Conservation (phyloP, 139 green algal species). For the Klebsormidium nitens region DNA sequence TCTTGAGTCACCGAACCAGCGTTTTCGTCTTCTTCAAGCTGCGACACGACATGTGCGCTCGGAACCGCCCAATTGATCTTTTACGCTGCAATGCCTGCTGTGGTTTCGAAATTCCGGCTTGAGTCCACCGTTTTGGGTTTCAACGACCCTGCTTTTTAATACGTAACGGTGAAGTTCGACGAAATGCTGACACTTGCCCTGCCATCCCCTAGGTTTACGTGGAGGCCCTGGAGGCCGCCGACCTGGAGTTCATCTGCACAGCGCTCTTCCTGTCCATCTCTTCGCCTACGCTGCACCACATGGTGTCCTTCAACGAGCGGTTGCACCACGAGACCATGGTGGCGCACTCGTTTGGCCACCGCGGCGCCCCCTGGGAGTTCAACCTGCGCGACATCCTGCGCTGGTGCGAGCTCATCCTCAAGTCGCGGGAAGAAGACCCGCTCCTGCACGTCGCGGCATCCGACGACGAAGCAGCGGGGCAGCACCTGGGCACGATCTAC, state of each 20-base stretch:
- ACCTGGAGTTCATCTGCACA: conserved; percentile 72
- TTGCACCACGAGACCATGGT: conserved; percentile 58
- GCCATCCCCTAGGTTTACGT: conserved; percentile 78
- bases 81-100: too few relatives aligned
- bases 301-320: conserved; percentile 69
- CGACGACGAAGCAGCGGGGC: too few relatives aligned
- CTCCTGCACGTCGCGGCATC: too few relatives aligned
- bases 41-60: too few relatives aligned
- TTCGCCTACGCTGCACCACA: conserved; percentile 45
- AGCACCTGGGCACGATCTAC: conserved; percentile 56
- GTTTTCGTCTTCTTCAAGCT: background rate
- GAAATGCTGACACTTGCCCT: too few relatives aligned
- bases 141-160: too few relatives aligned
- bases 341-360: conserved; percentile 52
- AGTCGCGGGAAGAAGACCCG: too few relatives aligned
- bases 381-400: conserved; percentile 95
- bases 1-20: background rate
- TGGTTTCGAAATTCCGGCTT: too few relatives aligned
- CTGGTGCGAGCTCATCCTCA: conserved; percentile 80
- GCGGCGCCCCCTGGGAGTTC: conserved; percentile 95
- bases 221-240: conserved; percentile 65
- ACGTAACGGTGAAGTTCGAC: too few relatives aligned
- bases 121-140: too few relatives aligned
- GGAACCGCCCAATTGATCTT: too few relatives aligned
- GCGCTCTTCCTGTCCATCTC: conserved; percentile 68